Conservation (phyloP, 257 asterid genomes). For the Lantana camara region DNA sequence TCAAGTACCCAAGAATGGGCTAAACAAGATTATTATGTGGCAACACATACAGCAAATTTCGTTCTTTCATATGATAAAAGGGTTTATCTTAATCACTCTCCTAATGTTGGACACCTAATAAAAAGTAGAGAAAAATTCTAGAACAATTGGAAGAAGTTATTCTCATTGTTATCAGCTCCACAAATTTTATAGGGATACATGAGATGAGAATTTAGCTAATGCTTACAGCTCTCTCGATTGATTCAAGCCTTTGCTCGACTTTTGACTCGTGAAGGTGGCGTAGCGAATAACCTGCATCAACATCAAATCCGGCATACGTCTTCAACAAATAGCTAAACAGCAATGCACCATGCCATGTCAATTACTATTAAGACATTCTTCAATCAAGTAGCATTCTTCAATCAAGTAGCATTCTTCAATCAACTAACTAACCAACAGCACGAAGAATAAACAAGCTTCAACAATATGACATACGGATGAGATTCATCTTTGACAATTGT, state of each 20-base stretch:
- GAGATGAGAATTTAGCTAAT: slow-evolving; percentile 21
- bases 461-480: background rate
- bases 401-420: slow-evolving; percentile 4
- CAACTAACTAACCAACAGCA: background rate
- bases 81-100: background rate
- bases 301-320: slow-evolving; percentile 13
- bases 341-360: slow-evolving; percentile 11
- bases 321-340: slow-evolving; percentile 9
- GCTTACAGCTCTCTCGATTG: slow-evolving; percentile 85
- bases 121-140: background rate
- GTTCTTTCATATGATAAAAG: background rate
- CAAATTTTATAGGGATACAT: background rate
- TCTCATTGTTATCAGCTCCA: background rate
- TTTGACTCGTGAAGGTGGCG: slow-evolving; percentile 77
- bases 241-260: slow-evolving; percentile 77
- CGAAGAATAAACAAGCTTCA: background rate
- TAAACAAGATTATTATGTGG: too few species aligned
- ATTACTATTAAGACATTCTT: background rate
- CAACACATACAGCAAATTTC: background rate
- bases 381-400: slow-evolving; percentile 4
- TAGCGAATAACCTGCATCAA: slow-evolving; percentile 69
- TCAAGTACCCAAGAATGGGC: too few species aligned
- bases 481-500: background rate
- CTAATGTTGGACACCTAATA: background rate
- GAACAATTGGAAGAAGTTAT: background rate